Evolutionary conservation across 2,329 filamentous ascomycete species (phyloP), one percentile per base, ranked within the genome.

Genomic region (Fusarium acutatum): DNA sequence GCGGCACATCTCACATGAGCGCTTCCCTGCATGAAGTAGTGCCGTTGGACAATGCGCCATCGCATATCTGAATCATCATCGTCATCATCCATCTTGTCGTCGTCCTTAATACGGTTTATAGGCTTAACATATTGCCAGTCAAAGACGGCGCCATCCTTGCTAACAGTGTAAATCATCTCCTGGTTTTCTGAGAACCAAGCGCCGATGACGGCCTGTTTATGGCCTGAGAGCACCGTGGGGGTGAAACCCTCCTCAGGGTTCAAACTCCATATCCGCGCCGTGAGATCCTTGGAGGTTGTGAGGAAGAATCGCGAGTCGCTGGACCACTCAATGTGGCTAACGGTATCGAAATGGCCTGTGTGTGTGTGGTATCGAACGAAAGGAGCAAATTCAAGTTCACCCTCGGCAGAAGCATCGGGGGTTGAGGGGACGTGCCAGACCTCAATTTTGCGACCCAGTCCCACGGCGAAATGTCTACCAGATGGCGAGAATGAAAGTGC

Each of bases 151-250:
- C 96, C 97, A 81, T 99, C 97, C 81, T 97, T 97, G 83, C 96
- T 98, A 73, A 97, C 91, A 0, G 96, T 98, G 81, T 96, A 99
- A 60, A 99, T 97, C 54, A 90, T 94, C 83, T 99, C 97, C 81
- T 99, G 96, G 76, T 97, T 92, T 70, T 93, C 91, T 2, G 95
- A 97, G 80, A 99, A 99, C 91, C 95, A 99, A n/a, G 95, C 95
- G n/a, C 93, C 94, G 61, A 97, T 88, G 7, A 99, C 93, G 22
- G 90, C 92, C 82, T 98, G 95, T 80, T 95, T 92, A 83, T 99
- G 97, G 4, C 96, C 96, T 7, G 94, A 92, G 70, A 99, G 85
- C 22, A 95, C 94, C 4, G 96, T 99, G 2, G 96, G 95, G 56
- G 91, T 90, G 82, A 98, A 98, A 4, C 93, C 94, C 69, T 96